Evolutionary conservation across 139 green algal genomes (phyloP).

Genomic region (Chlorella sp.): DNA sequence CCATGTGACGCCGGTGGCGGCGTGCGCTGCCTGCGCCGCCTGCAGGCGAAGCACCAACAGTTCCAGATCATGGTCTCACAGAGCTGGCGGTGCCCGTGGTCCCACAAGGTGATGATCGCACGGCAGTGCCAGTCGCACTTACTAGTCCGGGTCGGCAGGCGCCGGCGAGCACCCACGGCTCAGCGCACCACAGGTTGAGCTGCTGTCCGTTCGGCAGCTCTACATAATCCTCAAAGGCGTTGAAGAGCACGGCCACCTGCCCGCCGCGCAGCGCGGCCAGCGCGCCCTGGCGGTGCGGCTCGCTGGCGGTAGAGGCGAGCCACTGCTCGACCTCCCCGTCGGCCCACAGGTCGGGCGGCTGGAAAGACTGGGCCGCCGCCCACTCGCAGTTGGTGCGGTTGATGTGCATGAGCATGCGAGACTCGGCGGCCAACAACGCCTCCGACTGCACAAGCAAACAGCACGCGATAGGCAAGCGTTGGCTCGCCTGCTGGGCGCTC

Average conservation of each 20-base stretch:
- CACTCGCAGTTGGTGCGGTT: slow-evolving; percentile 6
- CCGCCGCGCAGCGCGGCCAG: too few relatives aligned
- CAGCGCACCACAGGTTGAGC: slow-evolving; percentile 4
- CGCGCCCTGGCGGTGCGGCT: too few relatives aligned
- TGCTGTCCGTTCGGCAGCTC: neutral
- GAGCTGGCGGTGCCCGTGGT: too few relatives aligned
- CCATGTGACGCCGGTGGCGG: neutral
- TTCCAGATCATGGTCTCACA: too few relatives aligned
- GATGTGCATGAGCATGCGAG: slow-evolving; percentile 3
- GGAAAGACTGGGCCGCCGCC: neutral
- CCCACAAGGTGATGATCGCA: too few relatives aligned
- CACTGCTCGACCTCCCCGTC: neutral
- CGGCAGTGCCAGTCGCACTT: too few relatives aligned
- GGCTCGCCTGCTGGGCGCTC: too few relatives aligned
- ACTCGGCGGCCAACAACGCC: neutral
- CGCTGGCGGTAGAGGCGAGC: neutral
- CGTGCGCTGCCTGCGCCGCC: neutral
- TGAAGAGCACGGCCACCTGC: slow-evolving; percentile 11
- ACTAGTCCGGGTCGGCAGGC: neutral
- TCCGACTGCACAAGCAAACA: neutral
- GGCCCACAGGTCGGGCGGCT: slow-evolving; percentile 1
- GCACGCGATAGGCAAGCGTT: too few relatives aligned
- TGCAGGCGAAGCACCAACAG: too few relatives aligned
- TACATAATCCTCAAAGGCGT: slow-evolving; percentile 9
- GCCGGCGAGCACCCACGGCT: neutral